Evolutionary conservation across 371 early-diverging fungal genomes (phyloP).

Genomic region (Rhizomucor pusillus): DNA sequence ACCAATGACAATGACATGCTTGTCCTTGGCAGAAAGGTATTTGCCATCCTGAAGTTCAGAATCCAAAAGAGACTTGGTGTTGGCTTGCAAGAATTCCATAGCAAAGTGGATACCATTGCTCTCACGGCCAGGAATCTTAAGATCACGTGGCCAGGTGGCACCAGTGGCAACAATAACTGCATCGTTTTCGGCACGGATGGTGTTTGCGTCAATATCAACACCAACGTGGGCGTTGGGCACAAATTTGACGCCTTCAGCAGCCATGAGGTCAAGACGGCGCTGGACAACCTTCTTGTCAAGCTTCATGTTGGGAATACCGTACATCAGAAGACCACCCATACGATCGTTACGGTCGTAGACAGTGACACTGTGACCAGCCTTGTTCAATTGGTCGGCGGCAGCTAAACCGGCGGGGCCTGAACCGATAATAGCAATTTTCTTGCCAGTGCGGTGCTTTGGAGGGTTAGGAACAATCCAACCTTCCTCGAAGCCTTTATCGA

Average conservation of each 20-base stretch:
- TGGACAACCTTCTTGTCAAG: slow-evolving; percentile 93
- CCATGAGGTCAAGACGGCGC: slow-evolving; percentile 89
- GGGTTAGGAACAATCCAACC: slow-evolving; percentile 93
- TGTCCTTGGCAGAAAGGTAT: slow-evolving; percentile 86
- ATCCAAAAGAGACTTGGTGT: slow-evolving; percentile 85
- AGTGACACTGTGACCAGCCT: slow-evolving; percentile 90
- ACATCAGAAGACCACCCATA: slow-evolving; percentile 94
- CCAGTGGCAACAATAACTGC: slow-evolving; percentile 90
- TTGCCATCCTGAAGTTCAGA: slow-evolving; percentile 67
- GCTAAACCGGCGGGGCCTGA: slow-evolving; percentile 96
- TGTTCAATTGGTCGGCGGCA: slow-evolving; percentile 96
- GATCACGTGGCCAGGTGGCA: slow-evolving; percentile 96
- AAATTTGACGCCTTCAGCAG: slow-evolving; percentile 89
- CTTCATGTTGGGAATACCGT: slow-evolving; percentile 99
- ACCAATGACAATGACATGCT: slow-evolving; percentile 95
- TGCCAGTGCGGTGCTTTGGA: slow-evolving; percentile 79
- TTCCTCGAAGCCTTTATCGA: slow-evolving; percentile 92
- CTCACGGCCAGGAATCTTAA: slow-evolving; percentile 84
- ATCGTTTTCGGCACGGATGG: slow-evolving; percentile 69
- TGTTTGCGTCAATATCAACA: slow-evolving; percentile 67
- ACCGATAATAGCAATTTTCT: slow-evolving; percentile 86
- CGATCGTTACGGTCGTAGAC: slow-evolving; percentile 97
- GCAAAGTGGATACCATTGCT: slow-evolving; percentile 94
- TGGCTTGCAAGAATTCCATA: slow-evolving; percentile 93
- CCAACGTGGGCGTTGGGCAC: slow-evolving; percentile 86